Conservation (phyloP, 495 filamentous ascomycete genomes). For the Hapsidospora chrysogenum region DNA sequence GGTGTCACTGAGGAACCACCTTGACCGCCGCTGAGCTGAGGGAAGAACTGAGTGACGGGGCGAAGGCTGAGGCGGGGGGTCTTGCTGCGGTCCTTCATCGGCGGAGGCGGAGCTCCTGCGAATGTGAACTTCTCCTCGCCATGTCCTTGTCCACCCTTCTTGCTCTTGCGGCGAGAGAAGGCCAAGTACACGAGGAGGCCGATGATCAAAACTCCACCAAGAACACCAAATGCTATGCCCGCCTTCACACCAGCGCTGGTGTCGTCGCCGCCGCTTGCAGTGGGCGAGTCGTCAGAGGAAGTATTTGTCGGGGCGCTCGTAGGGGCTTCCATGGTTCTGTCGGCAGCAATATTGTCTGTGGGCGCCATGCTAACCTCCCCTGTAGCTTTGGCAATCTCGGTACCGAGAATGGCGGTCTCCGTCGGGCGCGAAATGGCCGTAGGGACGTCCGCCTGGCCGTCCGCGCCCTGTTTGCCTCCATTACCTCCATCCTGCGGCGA, state of each 20-base stretch:
- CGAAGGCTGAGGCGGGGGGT: conserved; percentile 70
- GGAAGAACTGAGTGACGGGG: conserved; percentile 76
- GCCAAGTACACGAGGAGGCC: conserved; percentile 47
- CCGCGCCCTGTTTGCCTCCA: no score
- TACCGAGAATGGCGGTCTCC: not conserved
- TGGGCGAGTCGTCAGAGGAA: no score
- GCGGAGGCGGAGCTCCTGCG: conserved; percentile 16
- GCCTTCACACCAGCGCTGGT: conserved; percentile 56
- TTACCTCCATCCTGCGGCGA: no score
- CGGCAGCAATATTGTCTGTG: no score
- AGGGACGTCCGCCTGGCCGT: no score
- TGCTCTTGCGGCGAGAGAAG: conserved; percentile 45
- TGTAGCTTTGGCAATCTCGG: not conserved
- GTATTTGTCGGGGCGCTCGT: no score
- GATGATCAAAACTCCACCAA: conserved; percentile 44
- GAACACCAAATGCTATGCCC: conserved; percentile 66
- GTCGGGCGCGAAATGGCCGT: not conserved
- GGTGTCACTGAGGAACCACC: no score
- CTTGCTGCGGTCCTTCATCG: conserved; percentile 8
- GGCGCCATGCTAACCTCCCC: not conserved
- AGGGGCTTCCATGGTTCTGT: no score
- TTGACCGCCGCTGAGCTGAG: conserved; percentile 39
- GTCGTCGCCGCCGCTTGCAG: no score
- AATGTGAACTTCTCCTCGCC: conserved; percentile 37
- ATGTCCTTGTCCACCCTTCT: conserved; percentile 24